phyloP scores from a whole-genome alignment of 2,329 filamentous ascomycete species.

The Albophoma yamanashiensis region DNA sequence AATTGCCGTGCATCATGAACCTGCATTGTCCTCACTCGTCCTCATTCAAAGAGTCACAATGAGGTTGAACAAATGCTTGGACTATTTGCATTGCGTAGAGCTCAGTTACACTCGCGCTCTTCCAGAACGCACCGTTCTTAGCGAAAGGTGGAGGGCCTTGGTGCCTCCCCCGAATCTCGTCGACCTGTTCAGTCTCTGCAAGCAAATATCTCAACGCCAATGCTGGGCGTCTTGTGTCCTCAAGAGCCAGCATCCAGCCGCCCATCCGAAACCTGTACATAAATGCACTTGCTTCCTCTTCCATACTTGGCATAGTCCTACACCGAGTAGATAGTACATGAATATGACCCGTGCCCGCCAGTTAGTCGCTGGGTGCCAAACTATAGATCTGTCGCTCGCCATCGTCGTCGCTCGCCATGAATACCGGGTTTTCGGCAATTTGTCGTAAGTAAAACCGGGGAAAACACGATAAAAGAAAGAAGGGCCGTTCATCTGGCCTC shows the following conservation, averaged over 20 bases:
- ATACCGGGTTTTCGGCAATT: not conserved
- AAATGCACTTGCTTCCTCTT: not conserved
- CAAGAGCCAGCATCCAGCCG: not conserved
- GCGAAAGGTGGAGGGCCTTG: not conserved
- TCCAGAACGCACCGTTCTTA: not conserved
- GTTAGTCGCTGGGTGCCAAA: not conserved
- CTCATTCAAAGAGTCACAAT: not conserved
- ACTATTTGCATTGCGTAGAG: not conserved
- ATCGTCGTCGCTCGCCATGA: not conserved
- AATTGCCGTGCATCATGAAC: not conserved
- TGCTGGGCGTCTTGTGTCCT: not conserved
- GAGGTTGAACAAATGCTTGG: too few relatives aligned
- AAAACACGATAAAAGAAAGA: not conserved
- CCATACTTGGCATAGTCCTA: not conserved
- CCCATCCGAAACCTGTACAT: not conserved
- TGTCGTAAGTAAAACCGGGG: not conserved
- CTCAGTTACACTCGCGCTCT: not conserved
- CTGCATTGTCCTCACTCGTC: not conserved
- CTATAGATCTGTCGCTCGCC: not conserved
- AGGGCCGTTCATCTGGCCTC: not conserved
- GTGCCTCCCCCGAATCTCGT: not conserved
- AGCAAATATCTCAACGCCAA: not conserved
- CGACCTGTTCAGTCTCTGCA: not conserved
- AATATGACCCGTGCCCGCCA: slow-evolving; percentile 2
- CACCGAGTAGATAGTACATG: slow-evolving; percentile 4